Conservation (phyloP, 305 asterid genomes). For the Petunia hybrid region DNA sequence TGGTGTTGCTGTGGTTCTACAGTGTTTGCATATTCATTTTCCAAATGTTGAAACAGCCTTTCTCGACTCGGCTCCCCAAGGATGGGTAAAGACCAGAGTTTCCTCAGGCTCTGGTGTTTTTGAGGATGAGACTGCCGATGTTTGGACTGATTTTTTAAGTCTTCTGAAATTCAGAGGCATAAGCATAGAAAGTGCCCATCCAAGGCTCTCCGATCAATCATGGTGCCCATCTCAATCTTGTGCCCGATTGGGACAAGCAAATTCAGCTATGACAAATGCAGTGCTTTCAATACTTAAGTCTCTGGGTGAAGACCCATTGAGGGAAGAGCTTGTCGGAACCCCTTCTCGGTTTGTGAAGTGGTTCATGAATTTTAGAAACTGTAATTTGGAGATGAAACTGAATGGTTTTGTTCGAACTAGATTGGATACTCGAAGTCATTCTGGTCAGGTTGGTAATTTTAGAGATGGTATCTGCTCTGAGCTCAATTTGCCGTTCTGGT, state of each 20-base stretch:
- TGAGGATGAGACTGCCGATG: conserved; percentile 53
- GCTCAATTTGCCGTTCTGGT: conserved; percentile 75
- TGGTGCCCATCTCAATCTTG: conserved; percentile 74
- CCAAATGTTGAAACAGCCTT: conserved; percentile 36
- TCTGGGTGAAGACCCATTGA: conserved; percentile 81
- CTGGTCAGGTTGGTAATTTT: background rate
- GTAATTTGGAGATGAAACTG: conserved; percentile 63
- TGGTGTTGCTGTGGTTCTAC: conserved; percentile 88
- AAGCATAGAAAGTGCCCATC: conserved; percentile 32
- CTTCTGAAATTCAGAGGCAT: conserved; percentile 69
- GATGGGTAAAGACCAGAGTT: conserved; percentile 58
- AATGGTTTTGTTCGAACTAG: conserved; percentile 45
- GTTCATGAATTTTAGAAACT: conserved; percentile 72
- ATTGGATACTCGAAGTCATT: conserved; percentile 39
- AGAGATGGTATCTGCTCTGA: conserved; percentile 59
- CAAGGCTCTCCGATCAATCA: conserved; percentile 40
- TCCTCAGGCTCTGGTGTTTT: conserved; percentile 83
- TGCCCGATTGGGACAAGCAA: conserved; percentile 44
- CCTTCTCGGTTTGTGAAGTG: conserved; percentile 77
- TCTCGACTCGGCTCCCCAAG: conserved; percentile 43
- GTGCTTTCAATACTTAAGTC: conserved; percentile 58
- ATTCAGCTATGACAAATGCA: conserved; percentile 51
- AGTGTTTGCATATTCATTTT: conserved; percentile 75
- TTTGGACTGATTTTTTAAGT: conserved; percentile 78
- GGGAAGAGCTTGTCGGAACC: conserved; percentile 79